phyloP scores from a whole-genome alignment of 352 stramenopile genomes.

The Phytophthora hybrid region DNA sequence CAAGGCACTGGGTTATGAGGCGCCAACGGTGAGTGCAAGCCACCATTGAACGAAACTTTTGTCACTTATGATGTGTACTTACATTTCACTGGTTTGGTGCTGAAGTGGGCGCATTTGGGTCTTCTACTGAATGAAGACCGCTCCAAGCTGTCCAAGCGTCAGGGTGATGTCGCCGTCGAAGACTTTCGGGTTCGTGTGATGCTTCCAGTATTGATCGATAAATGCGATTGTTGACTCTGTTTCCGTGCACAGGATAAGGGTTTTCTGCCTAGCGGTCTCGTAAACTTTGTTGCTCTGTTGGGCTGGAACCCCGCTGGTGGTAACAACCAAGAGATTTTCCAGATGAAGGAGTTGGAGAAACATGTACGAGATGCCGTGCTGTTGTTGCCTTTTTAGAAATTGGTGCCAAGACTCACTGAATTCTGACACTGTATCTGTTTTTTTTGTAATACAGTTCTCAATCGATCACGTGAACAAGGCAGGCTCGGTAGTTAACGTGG shows the following conservation, averaged over 20 bases:
- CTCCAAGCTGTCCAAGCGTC: constrained; percentile 98
- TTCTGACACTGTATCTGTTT: background rate
- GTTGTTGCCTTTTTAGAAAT: background rate
- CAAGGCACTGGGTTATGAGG: constrained; percentile 84
- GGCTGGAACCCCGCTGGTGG: constrained; percentile 96
- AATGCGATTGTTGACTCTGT: constrained; percentile 3
- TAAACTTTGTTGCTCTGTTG: constrained; percentile 98
- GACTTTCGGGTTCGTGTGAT: constrained; percentile 91
- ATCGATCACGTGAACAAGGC: constrained; percentile 91
- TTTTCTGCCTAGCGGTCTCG: constrained; percentile 95
- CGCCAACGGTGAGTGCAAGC: constrained; percentile 53
- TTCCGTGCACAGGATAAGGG: constrained; percentile 86
- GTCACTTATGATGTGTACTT: constrained; percentile 5
- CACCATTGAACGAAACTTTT: background rate
- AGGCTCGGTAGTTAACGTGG: constrained; percentile 88
- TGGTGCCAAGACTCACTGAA: background rate
- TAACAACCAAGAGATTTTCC: constrained; percentile 98
- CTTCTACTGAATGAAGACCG: constrained; percentile 98
- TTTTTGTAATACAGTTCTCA: constrained; percentile 60
- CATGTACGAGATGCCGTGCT: constrained; percentile 42
- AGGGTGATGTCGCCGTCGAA: constrained; percentile 97
- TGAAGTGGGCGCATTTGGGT: constrained; percentile 89
- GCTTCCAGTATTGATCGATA: background rate
- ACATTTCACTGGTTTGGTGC: constrained; percentile 1
- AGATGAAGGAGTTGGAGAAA: constrained; percentile 90